Evolutionary conservation across 192 early-diverging fungal species (phyloP).

Genomic region (Coemansia sp.): DNA sequence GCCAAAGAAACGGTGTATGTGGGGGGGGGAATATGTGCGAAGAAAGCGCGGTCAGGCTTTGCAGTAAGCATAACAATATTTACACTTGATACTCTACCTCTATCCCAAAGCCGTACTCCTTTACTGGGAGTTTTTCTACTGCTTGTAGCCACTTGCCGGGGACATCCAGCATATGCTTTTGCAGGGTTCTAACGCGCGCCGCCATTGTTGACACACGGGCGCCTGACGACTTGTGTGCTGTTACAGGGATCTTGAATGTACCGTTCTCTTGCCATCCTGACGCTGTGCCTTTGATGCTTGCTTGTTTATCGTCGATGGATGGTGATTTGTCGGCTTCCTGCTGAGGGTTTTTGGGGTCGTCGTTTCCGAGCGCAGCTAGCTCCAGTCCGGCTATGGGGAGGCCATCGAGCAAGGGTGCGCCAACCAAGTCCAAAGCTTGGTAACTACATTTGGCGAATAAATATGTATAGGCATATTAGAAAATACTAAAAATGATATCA

Average conservation of each 20-base stretch:
- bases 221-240: constrained; percentile 34
- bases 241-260: constrained; percentile 43
- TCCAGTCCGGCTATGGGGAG: constrained; percentile 42
- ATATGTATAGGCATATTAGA: background rate
- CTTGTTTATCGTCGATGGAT: background rate
- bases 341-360: constrained; percentile 4
- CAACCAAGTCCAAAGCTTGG: constrained; percentile 1
- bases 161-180: constrained; percentile 48
- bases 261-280: constrained; percentile 12
- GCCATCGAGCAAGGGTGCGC: constrained; percentile 30
- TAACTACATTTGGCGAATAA: constrained; percentile 1
- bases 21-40: background rate
- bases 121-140: constrained; percentile 45
- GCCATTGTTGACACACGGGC: constrained; percentile 46
- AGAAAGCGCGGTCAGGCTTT: background rate
- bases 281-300: background rate
- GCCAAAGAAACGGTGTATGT: background rate
- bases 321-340: background rate
- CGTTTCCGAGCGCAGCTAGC: constrained; percentile 9
- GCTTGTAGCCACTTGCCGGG: constrained; percentile 52
- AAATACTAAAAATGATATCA: background rate
- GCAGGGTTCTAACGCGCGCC: constrained; percentile 30
- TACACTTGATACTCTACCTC: constrained; percentile 35
- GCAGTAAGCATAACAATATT: background rate
- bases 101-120: constrained; percentile 53